Evolutionary conservation across 2,329 filamentous ascomycete genomes (phyloP).

Genomic region (Ophiostoma sp.): DNA sequence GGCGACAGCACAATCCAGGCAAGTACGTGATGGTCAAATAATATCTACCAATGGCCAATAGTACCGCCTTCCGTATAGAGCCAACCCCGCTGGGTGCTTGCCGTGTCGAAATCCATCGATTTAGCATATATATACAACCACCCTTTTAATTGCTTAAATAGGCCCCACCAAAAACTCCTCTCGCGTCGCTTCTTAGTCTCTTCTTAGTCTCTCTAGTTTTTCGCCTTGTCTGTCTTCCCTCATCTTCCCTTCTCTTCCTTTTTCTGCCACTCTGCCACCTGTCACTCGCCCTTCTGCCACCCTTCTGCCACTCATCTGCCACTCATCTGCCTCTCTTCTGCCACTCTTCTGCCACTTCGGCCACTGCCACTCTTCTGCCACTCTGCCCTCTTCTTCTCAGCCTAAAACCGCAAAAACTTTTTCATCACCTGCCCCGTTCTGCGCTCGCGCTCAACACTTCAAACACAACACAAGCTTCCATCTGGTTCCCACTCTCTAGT

Average conservation of each 20-base stretch:
- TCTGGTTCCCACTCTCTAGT: not conserved
- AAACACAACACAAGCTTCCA: too few species aligned
- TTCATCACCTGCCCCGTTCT: not conserved
- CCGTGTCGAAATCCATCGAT: not conserved
- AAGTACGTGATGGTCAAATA: too few species aligned
- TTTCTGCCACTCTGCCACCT: too few species aligned
- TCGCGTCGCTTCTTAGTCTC: not conserved
- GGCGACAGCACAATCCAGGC: too few species aligned
- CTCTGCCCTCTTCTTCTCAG: not conserved
- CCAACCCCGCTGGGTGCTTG: not conserved
- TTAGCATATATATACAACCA: not conserved
- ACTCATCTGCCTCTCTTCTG: not conserved
- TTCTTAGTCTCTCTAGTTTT: not conserved
- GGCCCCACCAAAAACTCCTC: constrained; percentile 3
- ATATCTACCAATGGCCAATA: too few species aligned
- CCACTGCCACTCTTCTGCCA: not conserved
- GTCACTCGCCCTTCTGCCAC: not conserved
- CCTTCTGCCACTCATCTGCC: not conserved
- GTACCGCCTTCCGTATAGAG: too few species aligned
- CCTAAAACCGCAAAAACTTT: constrained; percentile 5
- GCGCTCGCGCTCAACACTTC: not conserved
- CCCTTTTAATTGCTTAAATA: not conserved
- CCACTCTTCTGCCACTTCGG: not conserved
- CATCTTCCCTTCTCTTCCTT: not conserved
- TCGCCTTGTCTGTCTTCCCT: not conserved